Conservation (phyloP, 78 protist genomes). For the Monosiga brevicollis region DNA sequence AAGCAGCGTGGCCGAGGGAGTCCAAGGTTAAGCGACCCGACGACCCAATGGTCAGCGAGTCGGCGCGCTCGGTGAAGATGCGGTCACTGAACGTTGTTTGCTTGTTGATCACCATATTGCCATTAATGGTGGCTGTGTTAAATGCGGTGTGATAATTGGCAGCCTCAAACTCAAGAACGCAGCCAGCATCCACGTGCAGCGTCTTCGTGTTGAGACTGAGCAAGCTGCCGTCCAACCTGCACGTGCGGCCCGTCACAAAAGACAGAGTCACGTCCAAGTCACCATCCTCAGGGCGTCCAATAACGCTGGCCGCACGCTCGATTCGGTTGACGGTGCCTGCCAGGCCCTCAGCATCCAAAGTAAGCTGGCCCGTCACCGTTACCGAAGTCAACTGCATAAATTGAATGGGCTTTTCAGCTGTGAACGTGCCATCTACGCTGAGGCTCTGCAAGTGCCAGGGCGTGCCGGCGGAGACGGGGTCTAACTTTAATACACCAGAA, state of each 20-base stretch:
- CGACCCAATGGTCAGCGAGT: background rate
- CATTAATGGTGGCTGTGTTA: background rate
- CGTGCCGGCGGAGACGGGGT: too few species aligned
- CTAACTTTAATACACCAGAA: too few species aligned
- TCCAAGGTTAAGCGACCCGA: background rate
- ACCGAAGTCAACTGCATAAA: background rate
- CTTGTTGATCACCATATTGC: background rate
- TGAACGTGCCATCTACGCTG: too few species aligned
- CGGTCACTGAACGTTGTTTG: background rate
- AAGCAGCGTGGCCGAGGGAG: background rate
- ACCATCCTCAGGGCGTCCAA: background rate
- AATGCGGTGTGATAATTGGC: background rate
- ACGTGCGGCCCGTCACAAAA: background rate
- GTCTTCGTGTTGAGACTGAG: background rate
- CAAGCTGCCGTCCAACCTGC: background rate
- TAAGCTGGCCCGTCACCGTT: background rate
- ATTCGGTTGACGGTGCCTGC: background rate
- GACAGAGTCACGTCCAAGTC: background rate
- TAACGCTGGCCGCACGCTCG: background rate
- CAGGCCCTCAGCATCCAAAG: background rate
- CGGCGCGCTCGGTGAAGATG: background rate
- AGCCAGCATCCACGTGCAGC: background rate
- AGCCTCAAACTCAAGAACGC: background rate
- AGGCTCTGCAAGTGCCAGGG: too few species aligned
- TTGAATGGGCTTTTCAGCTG: too few species aligned